Evolutionary conservation across 2,329 filamentous ascomycete genomes (phyloP).

Genomic region (Calonectria pauciramosa): DNA sequence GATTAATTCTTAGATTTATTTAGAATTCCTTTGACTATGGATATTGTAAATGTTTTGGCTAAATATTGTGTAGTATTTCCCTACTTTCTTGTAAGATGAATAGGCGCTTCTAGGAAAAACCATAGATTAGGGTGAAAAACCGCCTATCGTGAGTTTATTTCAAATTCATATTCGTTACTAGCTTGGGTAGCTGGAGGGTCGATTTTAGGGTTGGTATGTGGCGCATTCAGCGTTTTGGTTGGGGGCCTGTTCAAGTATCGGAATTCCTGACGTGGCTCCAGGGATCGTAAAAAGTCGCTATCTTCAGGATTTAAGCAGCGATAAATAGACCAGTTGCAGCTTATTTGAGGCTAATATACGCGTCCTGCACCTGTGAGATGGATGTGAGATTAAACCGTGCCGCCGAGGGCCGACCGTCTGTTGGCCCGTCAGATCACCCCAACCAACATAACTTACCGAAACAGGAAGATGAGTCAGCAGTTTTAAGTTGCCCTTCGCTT

Average conservation of each 20-base stretch:
- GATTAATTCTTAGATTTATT: neutral
- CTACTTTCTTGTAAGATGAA: neutral
- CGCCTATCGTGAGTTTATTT: neutral
- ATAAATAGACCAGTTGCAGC: neutral
- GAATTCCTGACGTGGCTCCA: neutral
- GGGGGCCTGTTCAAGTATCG: neutral
- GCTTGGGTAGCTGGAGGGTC: neutral
- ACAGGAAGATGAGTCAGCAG: neutral
- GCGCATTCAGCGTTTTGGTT: neutral
- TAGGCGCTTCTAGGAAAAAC: neutral
- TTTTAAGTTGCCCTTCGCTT: neutral
- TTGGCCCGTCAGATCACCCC: neutral
- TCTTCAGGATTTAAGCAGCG: neutral
- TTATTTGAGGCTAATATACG: neutral
- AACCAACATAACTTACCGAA: neutral
- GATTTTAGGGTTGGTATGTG: neutral
- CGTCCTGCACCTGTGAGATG: neutral
- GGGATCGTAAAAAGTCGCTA: neutral
- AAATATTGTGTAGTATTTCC: no score
- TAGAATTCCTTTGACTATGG: no score
- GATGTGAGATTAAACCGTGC: neutral
- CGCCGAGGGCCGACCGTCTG: neutral
- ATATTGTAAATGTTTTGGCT: no score
- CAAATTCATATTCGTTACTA: neutral
- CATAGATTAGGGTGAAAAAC: neutral